Evolutionary conservation across 306 rosid species (phyloP).

Genomic region (Alnus rubra): DNA sequence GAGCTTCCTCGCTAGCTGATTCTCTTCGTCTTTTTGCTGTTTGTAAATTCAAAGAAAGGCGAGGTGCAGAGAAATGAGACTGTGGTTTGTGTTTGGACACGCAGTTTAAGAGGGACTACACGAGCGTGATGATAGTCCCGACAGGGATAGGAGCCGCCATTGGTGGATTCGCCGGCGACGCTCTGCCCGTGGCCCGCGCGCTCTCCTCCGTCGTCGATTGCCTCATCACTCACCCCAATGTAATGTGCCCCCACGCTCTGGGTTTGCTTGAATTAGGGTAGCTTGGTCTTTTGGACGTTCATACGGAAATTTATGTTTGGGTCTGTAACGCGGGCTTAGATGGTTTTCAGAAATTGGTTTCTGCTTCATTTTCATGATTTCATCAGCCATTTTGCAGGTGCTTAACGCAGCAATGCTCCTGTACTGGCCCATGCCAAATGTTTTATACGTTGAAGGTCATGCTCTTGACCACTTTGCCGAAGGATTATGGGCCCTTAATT

Average conservation of each 20-base stretch:
- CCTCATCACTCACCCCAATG: conserved; percentile 85
- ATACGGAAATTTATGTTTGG: not conserved
- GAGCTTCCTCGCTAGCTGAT: conserved; percentile 2
- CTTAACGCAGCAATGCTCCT: conserved; percentile 87
- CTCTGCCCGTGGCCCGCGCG: conserved; percentile 84
- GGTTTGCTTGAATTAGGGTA: not conserved
- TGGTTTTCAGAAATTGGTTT: not conserved
- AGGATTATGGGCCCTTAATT: conserved; percentile 72
- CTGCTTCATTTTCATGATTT: too few species aligned
- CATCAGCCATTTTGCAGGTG: conserved; percentile 47
- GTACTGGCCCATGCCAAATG: conserved; percentile 85
- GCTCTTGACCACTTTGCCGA: conserved; percentile 87
- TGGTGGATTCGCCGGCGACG: conserved; percentile 84
- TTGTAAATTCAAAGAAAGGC: too few species aligned
- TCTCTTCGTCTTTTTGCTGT: not conserved
- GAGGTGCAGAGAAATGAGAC: not conserved
- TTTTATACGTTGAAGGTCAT: conserved; percentile 84
- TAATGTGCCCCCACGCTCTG: not conserved
- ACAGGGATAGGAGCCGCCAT: conserved; percentile 87
- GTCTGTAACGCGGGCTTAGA: not conserved
- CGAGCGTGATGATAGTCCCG: conserved; percentile 83
- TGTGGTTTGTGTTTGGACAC: conserved; percentile 24
- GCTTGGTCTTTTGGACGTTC: not conserved
- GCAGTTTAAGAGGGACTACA: conserved; percentile 71
- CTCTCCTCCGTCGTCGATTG: conserved; percentile 79